A percentile compares a stretch with the other conserved stretches of the same genome.
Conservation (phyloP, 768 basidiomycete genomes). For the Jaapia argillacea region DNA sequence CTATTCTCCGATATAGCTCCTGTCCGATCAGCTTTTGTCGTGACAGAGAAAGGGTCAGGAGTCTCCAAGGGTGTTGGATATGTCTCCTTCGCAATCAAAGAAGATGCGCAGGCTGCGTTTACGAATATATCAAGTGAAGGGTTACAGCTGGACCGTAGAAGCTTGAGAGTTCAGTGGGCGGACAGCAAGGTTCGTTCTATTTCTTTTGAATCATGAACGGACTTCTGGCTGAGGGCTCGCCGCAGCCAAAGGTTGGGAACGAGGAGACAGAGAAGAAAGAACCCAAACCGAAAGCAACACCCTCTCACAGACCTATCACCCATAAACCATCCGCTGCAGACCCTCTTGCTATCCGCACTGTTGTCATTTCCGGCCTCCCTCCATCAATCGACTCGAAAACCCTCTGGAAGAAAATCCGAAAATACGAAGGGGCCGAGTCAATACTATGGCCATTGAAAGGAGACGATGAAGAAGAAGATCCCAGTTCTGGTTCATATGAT, state of each 20-base stretch:
- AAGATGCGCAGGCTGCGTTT: conserved; percentile 77
- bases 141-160: conserved; percentile 56
- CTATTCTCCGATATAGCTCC: conserved; percentile 95
- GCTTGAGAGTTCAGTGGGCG: conserved; percentile 72
- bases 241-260: conserved; percentile 35
- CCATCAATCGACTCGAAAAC: conserved; percentile 47
- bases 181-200: conserved; percentile 67
- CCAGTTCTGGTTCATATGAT: conserved; percentile 34
- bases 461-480: conserved; percentile 33
- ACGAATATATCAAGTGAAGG: conserved; percentile 55
- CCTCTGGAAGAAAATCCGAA: conserved; percentile 83
- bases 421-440: conserved; percentile 66
- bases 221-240: too few species aligned
- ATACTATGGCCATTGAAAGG: conserved; percentile 57
- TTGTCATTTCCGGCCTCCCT: conserved; percentile 70
- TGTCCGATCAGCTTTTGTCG: conserved; percentile 89
- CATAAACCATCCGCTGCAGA: conserved; percentile 51
- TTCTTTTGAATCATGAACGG: too few species aligned
- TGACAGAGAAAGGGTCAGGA: conserved; percentile 64
- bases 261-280: conserved; percentile 28
- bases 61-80: conserved; percentile 94
- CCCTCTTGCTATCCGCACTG: conserved; percentile 76
- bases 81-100: conserved; percentile 81
- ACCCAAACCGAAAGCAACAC: conserved; percentile 14
- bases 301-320: too few species aligned